These are phyloP conservation scores for Corylus americana DNA, from an alignment of 306 rosid species.

Conservation along the genomic window DNA sequence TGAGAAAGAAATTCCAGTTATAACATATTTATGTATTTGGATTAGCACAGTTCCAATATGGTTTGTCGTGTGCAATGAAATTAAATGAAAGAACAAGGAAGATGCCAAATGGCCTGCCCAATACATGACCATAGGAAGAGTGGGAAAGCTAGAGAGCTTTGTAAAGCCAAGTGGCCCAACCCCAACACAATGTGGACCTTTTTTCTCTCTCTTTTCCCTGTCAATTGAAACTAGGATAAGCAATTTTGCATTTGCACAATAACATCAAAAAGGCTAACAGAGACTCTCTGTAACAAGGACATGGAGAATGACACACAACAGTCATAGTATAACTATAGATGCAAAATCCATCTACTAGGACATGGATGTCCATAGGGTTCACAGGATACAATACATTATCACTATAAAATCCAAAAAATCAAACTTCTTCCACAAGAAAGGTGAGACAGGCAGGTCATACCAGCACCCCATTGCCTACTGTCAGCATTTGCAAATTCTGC, in stretches of 20 bases:
- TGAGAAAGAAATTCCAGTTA: background rate
- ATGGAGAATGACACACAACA: background rate
- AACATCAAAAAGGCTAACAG: background rate
- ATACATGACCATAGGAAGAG: background rate
- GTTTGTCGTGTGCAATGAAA: background rate
- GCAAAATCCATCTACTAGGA: background rate
- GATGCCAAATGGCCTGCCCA: background rate
- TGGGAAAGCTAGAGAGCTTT: background rate
- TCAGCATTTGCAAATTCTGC: constrained; percentile 72
- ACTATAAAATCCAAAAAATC: background rate
- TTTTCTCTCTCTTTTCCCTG: background rate
- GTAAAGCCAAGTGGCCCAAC: background rate
- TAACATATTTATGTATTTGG: background rate
- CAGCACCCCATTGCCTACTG: constrained; percentile 77
- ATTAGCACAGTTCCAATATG: background rate
- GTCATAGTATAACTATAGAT: background rate
- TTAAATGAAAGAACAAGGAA: background rate
- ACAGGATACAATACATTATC: background rate
- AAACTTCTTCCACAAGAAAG: constrained; percentile 19
- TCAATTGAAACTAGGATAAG: background rate
- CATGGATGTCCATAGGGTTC: background rate
- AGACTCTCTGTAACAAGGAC: background rate
- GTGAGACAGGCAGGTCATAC: constrained; percentile 42
- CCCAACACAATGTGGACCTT: background rate
- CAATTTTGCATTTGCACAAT: background rate